Evolutionary conservation across 2,329 filamentous ascomycete species (phyloP).

Genomic region (Mariannaea elegans): DNA sequence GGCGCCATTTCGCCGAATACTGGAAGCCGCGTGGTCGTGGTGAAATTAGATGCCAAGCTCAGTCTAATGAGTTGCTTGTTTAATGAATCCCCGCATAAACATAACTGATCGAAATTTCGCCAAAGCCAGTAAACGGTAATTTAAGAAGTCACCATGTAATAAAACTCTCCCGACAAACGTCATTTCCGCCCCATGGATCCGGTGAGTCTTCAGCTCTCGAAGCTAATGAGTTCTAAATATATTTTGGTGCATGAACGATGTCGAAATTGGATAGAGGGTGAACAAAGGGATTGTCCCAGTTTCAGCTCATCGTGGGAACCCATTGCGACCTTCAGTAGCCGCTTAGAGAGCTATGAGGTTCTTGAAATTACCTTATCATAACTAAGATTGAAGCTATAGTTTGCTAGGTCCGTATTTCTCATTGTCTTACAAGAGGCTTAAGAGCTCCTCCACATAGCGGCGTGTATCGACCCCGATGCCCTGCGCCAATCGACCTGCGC

Average conservation of each 20-base stretch:
- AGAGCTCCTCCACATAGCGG: conserved; percentile 76
- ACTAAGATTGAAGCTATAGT: too few relatives aligned
- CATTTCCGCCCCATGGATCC: not conserved
- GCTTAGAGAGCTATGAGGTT: too few relatives aligned
- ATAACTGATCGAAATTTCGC: too few relatives aligned
- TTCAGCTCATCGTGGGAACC: too few relatives aligned
- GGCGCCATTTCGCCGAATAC: not conserved
- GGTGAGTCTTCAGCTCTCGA: not conserved
- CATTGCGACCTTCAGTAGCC: too few relatives aligned
- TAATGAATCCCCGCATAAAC: too few relatives aligned
- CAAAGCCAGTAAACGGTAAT: not conserved
- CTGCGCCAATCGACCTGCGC: conserved; percentile 69
- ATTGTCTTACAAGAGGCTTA: conserved; percentile 60
- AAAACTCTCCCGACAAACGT: not conserved
- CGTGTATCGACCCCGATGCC: conserved; percentile 82
- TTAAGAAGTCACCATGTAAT: not conserved
- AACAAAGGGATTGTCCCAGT: too few relatives aligned
- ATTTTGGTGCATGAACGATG: not conserved
- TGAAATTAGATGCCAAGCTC: not conserved
- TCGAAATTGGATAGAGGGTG: too few relatives aligned
- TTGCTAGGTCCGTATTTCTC: too few relatives aligned
- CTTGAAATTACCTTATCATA: too few relatives aligned
- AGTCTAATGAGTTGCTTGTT: too few relatives aligned
- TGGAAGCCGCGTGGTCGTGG: not conserved
- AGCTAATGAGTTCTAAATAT: not conserved